Conservation (phyloP, 208 protist genomes). For the Leishmania tarentolae region DNA sequence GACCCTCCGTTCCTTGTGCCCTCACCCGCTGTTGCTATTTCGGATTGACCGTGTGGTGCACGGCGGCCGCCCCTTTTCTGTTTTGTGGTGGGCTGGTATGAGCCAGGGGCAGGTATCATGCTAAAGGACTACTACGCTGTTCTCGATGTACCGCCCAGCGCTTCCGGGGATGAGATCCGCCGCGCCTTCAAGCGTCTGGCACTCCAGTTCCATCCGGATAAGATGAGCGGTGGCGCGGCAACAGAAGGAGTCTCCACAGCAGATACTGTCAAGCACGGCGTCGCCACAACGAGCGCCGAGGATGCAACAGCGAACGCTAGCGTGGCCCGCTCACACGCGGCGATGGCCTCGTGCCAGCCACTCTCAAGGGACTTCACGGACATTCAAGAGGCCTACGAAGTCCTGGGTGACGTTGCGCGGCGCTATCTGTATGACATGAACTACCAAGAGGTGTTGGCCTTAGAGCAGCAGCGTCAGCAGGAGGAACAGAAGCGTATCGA, state of each 20-base stretch:
- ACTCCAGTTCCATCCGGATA: constrained; percentile 79
- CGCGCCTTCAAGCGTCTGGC: constrained; percentile 67
- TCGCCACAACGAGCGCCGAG: neutral
- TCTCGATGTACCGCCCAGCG: constrained; percentile 51
- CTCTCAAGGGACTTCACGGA: constrained; percentile 54
- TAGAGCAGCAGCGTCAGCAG: constrained; percentile 19
- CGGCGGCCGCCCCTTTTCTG: neutral
- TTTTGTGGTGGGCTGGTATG: neutral
- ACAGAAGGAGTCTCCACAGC: neutral
- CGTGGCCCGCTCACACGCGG: neutral
- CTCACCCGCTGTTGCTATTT: neutral
- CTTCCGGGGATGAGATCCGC: constrained; percentile 70
- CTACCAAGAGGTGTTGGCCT: constrained; percentile 47
- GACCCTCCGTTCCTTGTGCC: neutral
- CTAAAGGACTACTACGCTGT: constrained; percentile 89
- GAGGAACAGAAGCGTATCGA: constrained; percentile 27
- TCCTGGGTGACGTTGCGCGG: constrained; percentile 82
- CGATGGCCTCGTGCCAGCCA: neutral
- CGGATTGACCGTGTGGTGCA: neutral
- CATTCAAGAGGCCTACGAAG: constrained; percentile 88
- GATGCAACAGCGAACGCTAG: neutral
- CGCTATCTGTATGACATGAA: constrained; percentile 89
- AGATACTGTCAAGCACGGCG: neutral
- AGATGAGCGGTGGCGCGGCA: constrained; percentile 4
- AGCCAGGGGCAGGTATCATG: constrained; percentile 34